phyloP scores from a whole-genome alignment of 768 basidiomycete genomes.

The Wakefieldia striispora region DNA sequence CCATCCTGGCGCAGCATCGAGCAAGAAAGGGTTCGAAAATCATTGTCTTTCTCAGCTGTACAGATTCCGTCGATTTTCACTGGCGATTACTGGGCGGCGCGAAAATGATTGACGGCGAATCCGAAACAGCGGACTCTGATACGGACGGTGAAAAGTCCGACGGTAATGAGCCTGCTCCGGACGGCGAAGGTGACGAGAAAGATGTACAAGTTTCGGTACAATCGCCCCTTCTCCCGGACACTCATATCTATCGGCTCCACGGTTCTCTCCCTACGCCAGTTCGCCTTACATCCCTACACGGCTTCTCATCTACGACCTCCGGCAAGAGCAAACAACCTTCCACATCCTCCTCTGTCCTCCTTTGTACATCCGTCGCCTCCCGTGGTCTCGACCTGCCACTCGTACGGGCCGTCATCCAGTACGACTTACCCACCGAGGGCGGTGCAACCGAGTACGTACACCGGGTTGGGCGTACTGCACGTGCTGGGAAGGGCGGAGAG shows the following conservation, averaged over 20 bases:
- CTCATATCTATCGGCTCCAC: slow-evolving; percentile 85
- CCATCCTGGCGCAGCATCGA: slow-evolving; percentile 64
- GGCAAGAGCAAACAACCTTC: slow-evolving; percentile 30
- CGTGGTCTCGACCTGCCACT: slow-evolving; percentile 94
- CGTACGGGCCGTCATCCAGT: slow-evolving; percentile 93
- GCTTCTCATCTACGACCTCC: slow-evolving; percentile 57
- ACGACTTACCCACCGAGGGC: slow-evolving; percentile 96
- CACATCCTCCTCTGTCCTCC: slow-evolving; percentile 63
- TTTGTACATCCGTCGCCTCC: slow-evolving; percentile 98
- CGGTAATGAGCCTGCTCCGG: slow-evolving; percentile 23
- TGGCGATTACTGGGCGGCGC: slow-evolving; percentile 81
- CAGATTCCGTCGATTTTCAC: slow-evolving; percentile 97
- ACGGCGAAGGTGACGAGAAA: slow-evolving; percentile 26
- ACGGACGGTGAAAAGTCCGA: slow-evolving; percentile 25
- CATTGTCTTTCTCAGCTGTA: slow-evolving; percentile 95
- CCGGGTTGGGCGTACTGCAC: slow-evolving; percentile 94
- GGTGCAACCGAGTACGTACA: slow-evolving; percentile 97
- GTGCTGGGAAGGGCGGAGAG: slow-evolving; percentile 93
- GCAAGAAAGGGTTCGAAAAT: slow-evolving; percentile 61
- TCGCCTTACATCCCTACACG: slow-evolving; percentile 79
- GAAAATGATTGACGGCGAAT: slow-evolving; percentile 51
- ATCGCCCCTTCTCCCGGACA: slow-evolving; percentile 78
- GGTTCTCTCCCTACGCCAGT: slow-evolving; percentile 83
- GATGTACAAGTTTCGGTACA: slow-evolving; percentile 49
- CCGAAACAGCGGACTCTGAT: slow-evolving; percentile 24